phyloP scores from a whole-genome alignment of 192 early-diverging fungal species.

The Rhizophagus prolifer region DNA sequence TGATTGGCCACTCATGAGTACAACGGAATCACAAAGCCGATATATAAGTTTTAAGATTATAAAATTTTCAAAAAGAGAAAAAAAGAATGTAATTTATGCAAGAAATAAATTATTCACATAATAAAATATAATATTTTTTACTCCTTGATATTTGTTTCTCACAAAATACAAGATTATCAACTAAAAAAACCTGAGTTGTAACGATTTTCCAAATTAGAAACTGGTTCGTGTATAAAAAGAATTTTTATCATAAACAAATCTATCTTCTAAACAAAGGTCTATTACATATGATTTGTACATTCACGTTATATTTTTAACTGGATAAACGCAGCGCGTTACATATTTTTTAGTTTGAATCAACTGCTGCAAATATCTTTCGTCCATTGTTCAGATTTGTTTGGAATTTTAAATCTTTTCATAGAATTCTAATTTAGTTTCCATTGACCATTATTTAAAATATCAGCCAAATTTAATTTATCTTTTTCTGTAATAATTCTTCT shows the following conservation, averaged over 20 bases:
- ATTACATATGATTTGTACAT: neutral
- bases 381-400: neutral
- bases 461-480: neutral
- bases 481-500: neutral
- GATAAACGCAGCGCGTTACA: neutral
- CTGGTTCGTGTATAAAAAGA: neutral
- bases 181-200: neutral
- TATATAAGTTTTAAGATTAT: neutral
- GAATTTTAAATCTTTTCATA: neutral
- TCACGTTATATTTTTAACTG: neutral
- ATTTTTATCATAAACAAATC: neutral
- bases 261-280: neutral
- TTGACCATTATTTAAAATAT: neutral
- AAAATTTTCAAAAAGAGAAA: neutral
- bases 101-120: neutral
- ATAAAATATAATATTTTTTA: neutral
- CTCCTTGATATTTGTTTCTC: neutral
- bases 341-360: neutral
- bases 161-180: neutral
- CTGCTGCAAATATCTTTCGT: no score
- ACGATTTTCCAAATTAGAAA: neutral
- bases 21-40: neutral
- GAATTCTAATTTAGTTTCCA: neutral
- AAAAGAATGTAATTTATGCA: neutral
- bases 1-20: neutral